phyloP scores from a whole-genome alignment of 129 eudicot species.

The Ambrosia artemisiifolia region DNA sequence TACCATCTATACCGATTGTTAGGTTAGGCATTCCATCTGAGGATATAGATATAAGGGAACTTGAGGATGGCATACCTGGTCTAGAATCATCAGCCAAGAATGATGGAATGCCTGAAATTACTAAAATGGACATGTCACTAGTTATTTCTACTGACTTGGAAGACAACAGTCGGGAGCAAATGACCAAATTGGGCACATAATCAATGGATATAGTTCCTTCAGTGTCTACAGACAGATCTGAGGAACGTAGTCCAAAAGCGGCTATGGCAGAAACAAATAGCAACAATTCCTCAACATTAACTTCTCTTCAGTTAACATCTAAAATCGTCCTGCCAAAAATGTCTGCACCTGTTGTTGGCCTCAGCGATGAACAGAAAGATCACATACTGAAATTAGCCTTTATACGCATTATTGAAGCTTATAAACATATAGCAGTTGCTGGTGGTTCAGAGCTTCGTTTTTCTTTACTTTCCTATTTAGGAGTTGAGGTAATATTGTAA shows the following conservation, averaged over 20 bases:
- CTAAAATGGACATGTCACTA: constrained; percentile 16
- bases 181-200: constrained; percentile 37
- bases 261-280: constrained; percentile 47
- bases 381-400: constrained; percentile 61
- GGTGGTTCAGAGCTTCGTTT: constrained; percentile 86
- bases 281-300: constrained; percentile 57
- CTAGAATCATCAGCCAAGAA: constrained; percentile 50
- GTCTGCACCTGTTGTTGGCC: constrained; percentile 82
- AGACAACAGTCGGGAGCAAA: constrained; percentile 57
- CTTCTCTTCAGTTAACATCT: constrained; percentile 53
- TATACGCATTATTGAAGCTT: constrained; percentile 78
- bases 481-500: constrained; percentile 83
- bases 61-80: constrained; percentile 76
- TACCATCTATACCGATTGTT: constrained; percentile 37
- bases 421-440: constrained; percentile 73
- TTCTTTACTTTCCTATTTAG: constrained; percentile 79
- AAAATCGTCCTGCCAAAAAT: constrained; percentile 82
- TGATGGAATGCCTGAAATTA: constrained; percentile 44
- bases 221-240: constrained; percentile 83
- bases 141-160: constrained; percentile 46
- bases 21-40: constrained; percentile 38
- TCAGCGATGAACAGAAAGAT: constrained; percentile 77
- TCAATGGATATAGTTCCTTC: constrained; percentile 58
- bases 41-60: constrained; percentile 43
- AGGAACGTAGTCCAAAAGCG: constrained; percentile 87